A percentile compares a stretch with the other conserved stretches of the same genome.
These are phyloP conservation scores for Blepharisma stoltei DNA, from an alignment of 73 alveolate genomes.

Conservation along the genomic window DNA sequence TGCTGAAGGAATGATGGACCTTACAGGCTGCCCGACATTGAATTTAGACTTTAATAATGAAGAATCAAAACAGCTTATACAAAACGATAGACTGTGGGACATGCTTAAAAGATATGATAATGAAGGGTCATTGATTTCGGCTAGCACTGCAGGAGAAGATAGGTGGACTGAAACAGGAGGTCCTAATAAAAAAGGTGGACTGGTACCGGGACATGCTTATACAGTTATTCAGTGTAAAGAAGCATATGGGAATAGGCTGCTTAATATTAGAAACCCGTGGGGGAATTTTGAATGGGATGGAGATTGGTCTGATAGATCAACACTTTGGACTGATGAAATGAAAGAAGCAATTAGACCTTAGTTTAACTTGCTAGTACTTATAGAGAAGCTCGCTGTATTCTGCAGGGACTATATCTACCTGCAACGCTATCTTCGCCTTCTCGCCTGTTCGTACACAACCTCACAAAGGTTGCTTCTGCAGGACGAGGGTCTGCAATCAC, in stretches of 20 bases:
- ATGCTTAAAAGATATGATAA: slow-evolving; percentile 57
- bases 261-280: slow-evolving; percentile 92
- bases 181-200: slow-evolving; percentile 52
- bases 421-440: no score
- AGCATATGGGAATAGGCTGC: slow-evolving; percentile 67
- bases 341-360: slow-evolving; percentile 55
- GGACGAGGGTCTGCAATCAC: no score
- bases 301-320: slow-evolving; percentile 89
- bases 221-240: slow-evolving; percentile 75
- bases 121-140: slow-evolving; percentile 75
- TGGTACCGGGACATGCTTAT: slow-evolving; percentile 95
- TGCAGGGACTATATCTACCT: no score
- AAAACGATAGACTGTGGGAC: slow-evolving; percentile 63
- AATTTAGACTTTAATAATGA: slow-evolving; percentile 68
- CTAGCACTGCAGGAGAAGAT: slow-evolving; percentile 78
- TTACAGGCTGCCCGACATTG: slow-evolving; percentile 94
- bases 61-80: slow-evolving; percentile 32
- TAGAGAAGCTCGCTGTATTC: no score
- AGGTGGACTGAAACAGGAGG: slow-evolving; percentile 64
- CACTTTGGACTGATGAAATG: slow-evolving; percentile 77
- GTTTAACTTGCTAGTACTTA: no score
- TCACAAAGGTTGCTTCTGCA: no score
- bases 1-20: slow-evolving; percentile 86
- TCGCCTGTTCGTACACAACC: no score
- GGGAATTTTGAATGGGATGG: slow-evolving; percentile 95